A percentile compares a stretch with the other conserved stretches of the same genome.
Conservation (phyloP, 2,329 filamentous ascomycete species). For the Calonectria fujianensis region DNA sequence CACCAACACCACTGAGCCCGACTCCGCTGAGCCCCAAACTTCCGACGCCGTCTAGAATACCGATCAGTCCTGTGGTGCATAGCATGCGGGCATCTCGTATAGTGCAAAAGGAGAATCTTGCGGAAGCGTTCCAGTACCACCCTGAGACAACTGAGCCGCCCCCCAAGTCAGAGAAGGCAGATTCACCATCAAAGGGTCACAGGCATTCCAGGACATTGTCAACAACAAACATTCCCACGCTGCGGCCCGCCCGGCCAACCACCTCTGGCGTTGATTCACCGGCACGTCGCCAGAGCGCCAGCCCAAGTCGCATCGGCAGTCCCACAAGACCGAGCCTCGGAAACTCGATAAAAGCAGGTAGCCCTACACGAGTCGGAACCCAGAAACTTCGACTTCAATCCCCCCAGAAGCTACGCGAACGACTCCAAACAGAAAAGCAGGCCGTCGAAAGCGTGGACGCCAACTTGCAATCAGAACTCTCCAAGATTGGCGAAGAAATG, state of each 20-base stretch:
- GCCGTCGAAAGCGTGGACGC: conserved; percentile 82
- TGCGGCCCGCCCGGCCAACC: conserved; percentile 63
- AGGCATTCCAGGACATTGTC: conserved; percentile 71
- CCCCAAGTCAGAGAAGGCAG: conserved; percentile 45
- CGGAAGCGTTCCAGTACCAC: conserved; percentile 49
- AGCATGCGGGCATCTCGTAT: conserved; percentile 63
- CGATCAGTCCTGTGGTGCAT: conserved; percentile 67
- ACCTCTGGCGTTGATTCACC: conserved; percentile 53
- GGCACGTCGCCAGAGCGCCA: conserved; percentile 48
- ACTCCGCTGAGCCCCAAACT: conserved; percentile 62
- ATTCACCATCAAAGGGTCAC: conserved; percentile 55
- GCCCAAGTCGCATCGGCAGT: conserved; percentile 57
- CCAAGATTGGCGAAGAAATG: conserved; percentile 88
- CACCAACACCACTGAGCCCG: conserved; percentile 65
- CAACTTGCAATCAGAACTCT: conserved; percentile 83
- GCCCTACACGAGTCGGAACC: conserved; percentile 57
- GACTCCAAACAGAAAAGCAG: conserved; percentile 87
- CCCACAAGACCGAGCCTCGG: conserved; percentile 48
- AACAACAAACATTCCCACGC: conserved; percentile 72
- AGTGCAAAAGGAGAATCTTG: conserved; percentile 66
- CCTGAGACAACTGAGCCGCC: conserved; percentile 45
- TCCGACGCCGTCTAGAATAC: conserved; percentile 70
- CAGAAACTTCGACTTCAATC: conserved; percentile 81
- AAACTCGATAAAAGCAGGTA: conserved; percentile 54
- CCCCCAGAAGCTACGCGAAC: conserved; percentile 86